phyloP scores from a whole-genome alignment of 1,284 basidiomycete genomes.

The Xerocomus cyaneibrunnescens region DNA sequence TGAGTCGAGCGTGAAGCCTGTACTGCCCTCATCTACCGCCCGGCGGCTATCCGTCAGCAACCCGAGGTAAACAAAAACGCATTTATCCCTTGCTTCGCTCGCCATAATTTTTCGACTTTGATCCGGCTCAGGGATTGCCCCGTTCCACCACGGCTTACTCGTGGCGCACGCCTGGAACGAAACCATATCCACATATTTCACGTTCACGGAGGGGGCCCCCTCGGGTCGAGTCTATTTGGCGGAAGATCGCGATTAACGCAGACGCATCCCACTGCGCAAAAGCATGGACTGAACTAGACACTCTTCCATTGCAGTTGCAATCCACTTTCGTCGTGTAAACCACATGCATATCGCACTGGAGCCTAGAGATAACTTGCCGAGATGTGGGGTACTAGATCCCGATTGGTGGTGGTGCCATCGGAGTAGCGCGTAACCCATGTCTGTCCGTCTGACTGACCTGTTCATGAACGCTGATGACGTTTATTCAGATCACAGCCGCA shows the following conservation, averaged over 20 bases:
- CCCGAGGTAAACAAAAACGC: constrained; percentile 11
- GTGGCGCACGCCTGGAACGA: constrained; percentile 9
- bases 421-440: neutral
- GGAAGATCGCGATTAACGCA: constrained; percentile 17
- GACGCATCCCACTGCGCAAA: constrained; percentile 7
- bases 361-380: constrained; percentile 9
- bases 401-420: constrained; percentile 7
- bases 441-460: constrained; percentile 9
- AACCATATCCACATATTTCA: constrained; percentile 10
- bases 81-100: constrained; percentile 8
- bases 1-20: constrained; percentile 4
- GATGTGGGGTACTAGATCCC: constrained; percentile 26
- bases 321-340: constrained; percentile 11
- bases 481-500: constrained; percentile 14
- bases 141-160: constrained; percentile 14
- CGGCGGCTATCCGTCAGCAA: constrained; percentile 1
- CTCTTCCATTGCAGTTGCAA: constrained; percentile 19
- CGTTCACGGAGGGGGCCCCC: neutral
- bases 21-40: constrained; percentile 10
- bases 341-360: constrained; percentile 8
- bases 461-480: constrained; percentile 2
- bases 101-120: constrained; percentile 18
- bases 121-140: constrained; percentile 31
- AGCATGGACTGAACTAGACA: constrained; percentile 6
- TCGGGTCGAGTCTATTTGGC: constrained; percentile 8